Evolutionary conservation across 805 yeast genomes (phyloP), one percentile per base, ranked within the genome.

Genomic region (Zygosaccharomyces rouxii): DNA sequence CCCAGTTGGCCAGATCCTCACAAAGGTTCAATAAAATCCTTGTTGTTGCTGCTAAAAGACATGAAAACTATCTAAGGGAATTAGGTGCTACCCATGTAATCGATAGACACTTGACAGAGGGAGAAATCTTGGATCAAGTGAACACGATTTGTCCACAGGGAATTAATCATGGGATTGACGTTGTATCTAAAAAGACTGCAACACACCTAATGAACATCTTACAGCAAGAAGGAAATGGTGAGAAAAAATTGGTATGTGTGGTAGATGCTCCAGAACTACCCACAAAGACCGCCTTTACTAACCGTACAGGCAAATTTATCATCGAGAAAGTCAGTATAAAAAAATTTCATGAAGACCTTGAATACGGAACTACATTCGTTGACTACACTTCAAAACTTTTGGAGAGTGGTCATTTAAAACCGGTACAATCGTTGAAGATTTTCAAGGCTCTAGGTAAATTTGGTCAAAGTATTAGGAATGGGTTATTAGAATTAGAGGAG

Each of bases 1-100:
- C 71, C 11, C 79, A 75, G 54, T 50, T 74, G 31, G 75, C 77
- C 1, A 72, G 62, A 45, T 54, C 69, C 26, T 66, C 71, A 14
- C 72, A 71, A 2, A 42, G 22, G 9, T 65, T 73, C 35, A 47
- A 59, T 16, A 67, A 63, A 19, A 73, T 74, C 21, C 60, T 74
- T 44, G 73, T 75, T 1, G 72, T 77, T 18, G 73, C 83, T 5
- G 71, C 78, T 2, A 48, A 55, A 38, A 72, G 70, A 52, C 69
- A 76, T 56, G 57, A 56, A 38, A 64, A 64, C 2, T 60, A 60
- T 35, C 56, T 77, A 48, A 62, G 59, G 47, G 43, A 56, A 1
- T 48, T 74, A 9, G 82, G 82, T 28, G 81, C 79, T 22, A 71
- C 71, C 21, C 61, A 58, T 46, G 64, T 71, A 2, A 55, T 74